phyloP scores from a whole-genome alignment of 345 rosid species.

The Cardiospermum halicacabum region DNA sequence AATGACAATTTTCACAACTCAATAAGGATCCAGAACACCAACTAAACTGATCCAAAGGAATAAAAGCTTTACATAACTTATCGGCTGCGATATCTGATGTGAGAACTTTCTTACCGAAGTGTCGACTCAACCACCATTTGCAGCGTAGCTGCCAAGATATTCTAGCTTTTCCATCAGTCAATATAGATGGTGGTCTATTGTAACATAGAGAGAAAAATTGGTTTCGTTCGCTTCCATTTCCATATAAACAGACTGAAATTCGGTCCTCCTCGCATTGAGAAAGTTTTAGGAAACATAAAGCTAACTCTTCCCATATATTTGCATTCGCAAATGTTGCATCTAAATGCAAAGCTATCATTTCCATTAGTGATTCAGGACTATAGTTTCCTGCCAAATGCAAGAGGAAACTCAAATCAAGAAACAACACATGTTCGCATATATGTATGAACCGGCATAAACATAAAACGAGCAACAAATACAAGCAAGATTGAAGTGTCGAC shows the following conservation, averaged over 20 bases:
- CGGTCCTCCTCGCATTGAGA: conserved; percentile 50
- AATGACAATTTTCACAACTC: background rate
- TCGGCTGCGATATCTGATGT: conserved; percentile 27
- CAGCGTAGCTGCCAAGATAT: conserved; percentile 56
- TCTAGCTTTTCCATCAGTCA: conserved; percentile 29
- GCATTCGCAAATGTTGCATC: conserved; percentile 49
- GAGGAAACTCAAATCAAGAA: background rate
- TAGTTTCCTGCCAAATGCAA: conserved; percentile 48
- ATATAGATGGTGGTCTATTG: conserved; percentile 35
- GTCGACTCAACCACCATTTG: conserved; percentile 59
- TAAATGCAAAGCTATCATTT: conserved; percentile 83
- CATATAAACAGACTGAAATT: conserved; percentile 43
- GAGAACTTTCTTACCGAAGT: conserved; percentile 54
- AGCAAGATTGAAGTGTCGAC: too few species aligned
- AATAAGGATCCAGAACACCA: background rate
- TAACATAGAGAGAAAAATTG: conserved; percentile 26
- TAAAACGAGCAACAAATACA: too few species aligned
- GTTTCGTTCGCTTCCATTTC: conserved; percentile 27
- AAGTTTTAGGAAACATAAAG: conserved; percentile 54
- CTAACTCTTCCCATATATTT: conserved; percentile 67
- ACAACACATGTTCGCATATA: background rate
- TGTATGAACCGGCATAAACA: background rate
- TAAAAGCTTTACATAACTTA: background rate
- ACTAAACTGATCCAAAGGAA: background rate
- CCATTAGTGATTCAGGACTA: conserved; percentile 42